Evolutionary conservation across 2,329 filamentous ascomycete genomes (phyloP), one percentile per base, ranked within the genome.

Genomic region (Aspergillus candidus): DNA sequence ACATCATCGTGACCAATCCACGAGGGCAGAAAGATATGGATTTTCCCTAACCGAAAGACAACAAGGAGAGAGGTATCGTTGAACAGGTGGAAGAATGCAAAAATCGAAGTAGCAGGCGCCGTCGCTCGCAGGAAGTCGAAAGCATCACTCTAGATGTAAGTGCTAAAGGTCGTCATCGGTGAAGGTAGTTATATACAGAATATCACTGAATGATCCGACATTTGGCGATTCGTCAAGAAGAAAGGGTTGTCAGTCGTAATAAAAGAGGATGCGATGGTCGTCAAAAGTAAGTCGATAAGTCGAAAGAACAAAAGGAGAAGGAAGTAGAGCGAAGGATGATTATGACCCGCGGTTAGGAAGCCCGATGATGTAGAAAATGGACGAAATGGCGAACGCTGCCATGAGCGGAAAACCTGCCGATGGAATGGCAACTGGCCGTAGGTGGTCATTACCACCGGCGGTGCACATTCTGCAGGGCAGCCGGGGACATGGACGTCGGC

Each of bases 401-500:
- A 59, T 55, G 55, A 51, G 52, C 52, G 56, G 53, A 61, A 53
- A 48, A 45, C 39, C 46, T 47, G 50, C 47, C 48, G 51, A 47
- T 48, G 52, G 50, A 43, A 44, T 52, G 46, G 50, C 57, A 50
- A 53, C 53, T 53, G 43, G 49, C 41, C 51, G 52, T 34, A 52
- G 38, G 49, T 42, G 32, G 46, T 38, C 43, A 48, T 68, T 57
- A 70, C 66, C 67, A 70, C 54, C 67, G 65, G 49, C 66, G 67
- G 52, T 69, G 66, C 50, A 57, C 60, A 49, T 61, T 57, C 72
- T 82, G 80, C 74, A 79, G 77, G 71, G 80, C 75, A 63, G 73
- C 77, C 47, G 81, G 80, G 44, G 80, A 82, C 61, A 83, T 77
- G 53, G 78, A 82, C 50, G 84, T 84, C 18, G 91, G 88, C 55